Evolutionary conservation across 2,329 filamentous ascomycete genomes (phyloP).

Genomic region (Byssoonygena ceratinophila): DNA sequence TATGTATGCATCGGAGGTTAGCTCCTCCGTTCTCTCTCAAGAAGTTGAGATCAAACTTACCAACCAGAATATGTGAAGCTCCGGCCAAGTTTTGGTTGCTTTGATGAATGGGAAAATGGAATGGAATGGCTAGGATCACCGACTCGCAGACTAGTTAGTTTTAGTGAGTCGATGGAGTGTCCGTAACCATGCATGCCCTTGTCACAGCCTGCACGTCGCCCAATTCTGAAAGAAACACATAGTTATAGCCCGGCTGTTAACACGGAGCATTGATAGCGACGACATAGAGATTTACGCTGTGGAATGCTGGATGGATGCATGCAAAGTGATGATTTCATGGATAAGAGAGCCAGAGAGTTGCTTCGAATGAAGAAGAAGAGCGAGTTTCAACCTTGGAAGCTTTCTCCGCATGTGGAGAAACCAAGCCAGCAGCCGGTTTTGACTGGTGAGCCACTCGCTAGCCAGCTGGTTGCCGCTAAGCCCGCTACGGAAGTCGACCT

Average conservation of each 20-base stretch:
- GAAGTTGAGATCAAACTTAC: not conserved
- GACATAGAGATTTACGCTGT: not conserved
- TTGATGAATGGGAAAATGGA: not conserved
- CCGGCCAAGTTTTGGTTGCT: not conserved
- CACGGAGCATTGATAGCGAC: not conserved
- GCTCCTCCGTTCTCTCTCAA: not conserved
- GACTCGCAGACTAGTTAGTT: too few species aligned
- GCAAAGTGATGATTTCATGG: conserved; percentile 7
- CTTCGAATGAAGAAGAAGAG: not conserved
- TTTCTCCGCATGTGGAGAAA: conserved; percentile 5
- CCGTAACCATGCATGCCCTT: not conserved
- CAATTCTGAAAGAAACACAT: conserved; percentile 5
- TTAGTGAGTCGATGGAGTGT: not conserved
- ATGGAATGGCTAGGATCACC: not conserved
- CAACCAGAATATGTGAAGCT: not conserved
- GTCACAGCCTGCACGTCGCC: conserved; percentile 1
- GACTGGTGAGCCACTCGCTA: not conserved
- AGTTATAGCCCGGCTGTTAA: not conserved
- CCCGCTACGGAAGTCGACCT: not conserved
- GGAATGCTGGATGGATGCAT: not conserved
- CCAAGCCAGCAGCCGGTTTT: not conserved
- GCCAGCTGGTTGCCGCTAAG: not conserved
- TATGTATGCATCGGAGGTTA: not conserved
- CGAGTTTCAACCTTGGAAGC: not conserved
- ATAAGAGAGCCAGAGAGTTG: too few species aligned